Percentiles rank a stretch among this genome's conserved stretches.
Evolutionary conservation across 495 filamentous ascomycete species (phyloP).

Genomic region (Amorphotheca resinae): DNA sequence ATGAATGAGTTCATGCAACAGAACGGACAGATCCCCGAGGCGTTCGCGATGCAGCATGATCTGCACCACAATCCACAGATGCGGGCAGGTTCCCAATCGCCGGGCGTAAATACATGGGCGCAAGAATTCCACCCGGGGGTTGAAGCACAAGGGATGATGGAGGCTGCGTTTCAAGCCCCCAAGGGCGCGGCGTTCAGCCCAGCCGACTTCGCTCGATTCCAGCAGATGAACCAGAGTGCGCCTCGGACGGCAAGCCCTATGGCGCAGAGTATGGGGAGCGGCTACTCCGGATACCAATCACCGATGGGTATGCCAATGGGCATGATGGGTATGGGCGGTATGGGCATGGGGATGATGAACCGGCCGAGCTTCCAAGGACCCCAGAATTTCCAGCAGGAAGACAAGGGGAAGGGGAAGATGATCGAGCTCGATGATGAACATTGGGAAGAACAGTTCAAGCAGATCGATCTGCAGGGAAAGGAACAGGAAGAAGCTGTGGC

Average conservation of each 20-base stretch:
- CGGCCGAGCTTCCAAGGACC: conserved; percentile 25
- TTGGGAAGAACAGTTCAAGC: conserved; percentile 92
- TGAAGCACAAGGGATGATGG: conserved; percentile 61
- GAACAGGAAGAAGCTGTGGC: conserved; percentile 38
- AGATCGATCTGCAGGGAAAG: conserved; percentile 65
- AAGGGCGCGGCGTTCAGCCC: conserved; percentile 56
- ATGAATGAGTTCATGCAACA: conserved; percentile 88
- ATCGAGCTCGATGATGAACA: conserved; percentile 86
- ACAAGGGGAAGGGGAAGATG: conserved; percentile 82
- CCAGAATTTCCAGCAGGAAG: conserved; percentile 30
- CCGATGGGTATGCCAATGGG: conserved; percentile 38
- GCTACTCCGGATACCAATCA: conserved; percentile 34
- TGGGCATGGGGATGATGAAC: conserved; percentile 33
- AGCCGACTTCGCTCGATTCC: conserved; percentile 77
- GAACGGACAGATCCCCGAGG: conserved; percentile 38
- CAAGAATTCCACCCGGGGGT: conserved; percentile 51
- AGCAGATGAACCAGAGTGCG: conserved; percentile 49
- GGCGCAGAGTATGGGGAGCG: conserved; percentile 35
- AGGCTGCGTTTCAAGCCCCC: conserved; percentile 57
- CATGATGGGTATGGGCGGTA: conserved; percentile 32
- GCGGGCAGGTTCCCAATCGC: conserved; percentile 44
- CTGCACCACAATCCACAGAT: conserved; percentile 45
- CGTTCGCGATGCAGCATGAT: conserved; percentile 42
- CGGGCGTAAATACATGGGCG: conserved; percentile 48
- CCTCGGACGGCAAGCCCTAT: conserved; percentile 46